Evolutionary conservation across 2,329 filamentous ascomycete genomes (phyloP).

Genomic region (Neospermospora avenae): DNA sequence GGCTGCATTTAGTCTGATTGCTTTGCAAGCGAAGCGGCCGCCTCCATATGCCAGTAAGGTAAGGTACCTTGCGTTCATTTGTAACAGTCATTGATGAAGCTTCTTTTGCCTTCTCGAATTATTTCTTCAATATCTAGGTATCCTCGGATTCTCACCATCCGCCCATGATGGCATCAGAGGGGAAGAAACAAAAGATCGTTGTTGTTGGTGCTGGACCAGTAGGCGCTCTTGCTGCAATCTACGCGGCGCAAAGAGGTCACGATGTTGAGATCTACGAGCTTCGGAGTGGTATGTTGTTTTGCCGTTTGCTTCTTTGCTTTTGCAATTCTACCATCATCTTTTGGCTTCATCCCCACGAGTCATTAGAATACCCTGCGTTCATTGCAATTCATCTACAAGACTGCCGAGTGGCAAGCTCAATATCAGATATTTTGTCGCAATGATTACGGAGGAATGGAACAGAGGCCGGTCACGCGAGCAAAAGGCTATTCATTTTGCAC

Average conservation of each 20-base stretch:
- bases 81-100: constrained; percentile 18
- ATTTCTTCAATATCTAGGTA: no score
- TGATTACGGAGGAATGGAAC: not conserved
- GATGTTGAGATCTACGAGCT: constrained; percentile 94
- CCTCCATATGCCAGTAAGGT: not conserved
- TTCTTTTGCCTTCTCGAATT: not conserved
- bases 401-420: not conserved
- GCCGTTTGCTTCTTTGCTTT: not conserved
- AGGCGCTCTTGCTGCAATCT: constrained; percentile 85
- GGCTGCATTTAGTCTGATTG: not conserved
- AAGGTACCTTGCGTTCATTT: not conserved
- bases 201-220: constrained; percentile 93
- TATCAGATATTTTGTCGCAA: not conserved
- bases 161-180: no score
- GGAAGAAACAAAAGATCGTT: constrained; percentile 49
- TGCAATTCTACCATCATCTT: constrained; percentile 32
- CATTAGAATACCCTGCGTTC: no score
- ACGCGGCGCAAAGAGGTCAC: constrained; percentile 84
- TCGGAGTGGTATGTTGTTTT: constrained; percentile 64
- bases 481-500: not conserved
- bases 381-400: not conserved
- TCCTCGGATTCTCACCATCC: no score
- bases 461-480: not conserved
- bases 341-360: no score
- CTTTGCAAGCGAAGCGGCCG: constrained; percentile 4